Evolutionary conservation across 2,329 filamentous ascomycete genomes (phyloP).

Genomic region (Aspergillus fischeri): DNA sequence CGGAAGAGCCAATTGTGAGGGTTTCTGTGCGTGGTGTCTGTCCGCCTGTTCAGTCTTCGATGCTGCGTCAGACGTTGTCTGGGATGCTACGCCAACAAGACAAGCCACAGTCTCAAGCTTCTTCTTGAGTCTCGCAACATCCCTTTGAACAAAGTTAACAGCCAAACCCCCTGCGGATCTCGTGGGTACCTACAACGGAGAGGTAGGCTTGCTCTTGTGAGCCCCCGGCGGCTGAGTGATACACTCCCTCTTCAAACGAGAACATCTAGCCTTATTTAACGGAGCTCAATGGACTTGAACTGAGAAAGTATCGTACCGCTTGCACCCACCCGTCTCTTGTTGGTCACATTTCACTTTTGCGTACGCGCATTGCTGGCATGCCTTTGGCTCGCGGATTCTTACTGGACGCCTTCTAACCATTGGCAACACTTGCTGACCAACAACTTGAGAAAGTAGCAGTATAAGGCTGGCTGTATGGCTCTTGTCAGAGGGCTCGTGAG

Average conservation of each 20-base stretch:
- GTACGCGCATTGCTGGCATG: slow-evolving; percentile 1
- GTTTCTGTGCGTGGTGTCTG: background rate
- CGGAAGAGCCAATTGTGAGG: slow-evolving; percentile 9
- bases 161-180: background rate
- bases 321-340: background rate
- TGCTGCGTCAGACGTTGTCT: background rate
- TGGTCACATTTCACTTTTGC: background rate
- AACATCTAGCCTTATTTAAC: slow-evolving; percentile 18
- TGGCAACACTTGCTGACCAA: background rate
- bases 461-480: background rate
- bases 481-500: too few species aligned
- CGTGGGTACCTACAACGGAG: background rate
- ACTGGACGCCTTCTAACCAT: background rate
- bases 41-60: background rate
- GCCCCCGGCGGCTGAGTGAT: slow-evolving; percentile 20
- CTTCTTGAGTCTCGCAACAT: slow-evolving; percentile 21
- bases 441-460: background rate
- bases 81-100: slow-evolving; percentile 6
- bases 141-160: slow-evolving; percentile 6
- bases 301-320: background rate
- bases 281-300: background rate
- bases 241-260: slow-evolving; percentile 24
- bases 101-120: slow-evolving; percentile 26
- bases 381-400: slow-evolving; percentile 1
- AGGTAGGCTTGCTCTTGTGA: slow-evolving; percentile 16